Evolutionary conservation across 352 stramenopile genomes (phyloP), one percentile per base, ranked within the genome.

Genomic region (Phytopythium mirpurense): DNA sequence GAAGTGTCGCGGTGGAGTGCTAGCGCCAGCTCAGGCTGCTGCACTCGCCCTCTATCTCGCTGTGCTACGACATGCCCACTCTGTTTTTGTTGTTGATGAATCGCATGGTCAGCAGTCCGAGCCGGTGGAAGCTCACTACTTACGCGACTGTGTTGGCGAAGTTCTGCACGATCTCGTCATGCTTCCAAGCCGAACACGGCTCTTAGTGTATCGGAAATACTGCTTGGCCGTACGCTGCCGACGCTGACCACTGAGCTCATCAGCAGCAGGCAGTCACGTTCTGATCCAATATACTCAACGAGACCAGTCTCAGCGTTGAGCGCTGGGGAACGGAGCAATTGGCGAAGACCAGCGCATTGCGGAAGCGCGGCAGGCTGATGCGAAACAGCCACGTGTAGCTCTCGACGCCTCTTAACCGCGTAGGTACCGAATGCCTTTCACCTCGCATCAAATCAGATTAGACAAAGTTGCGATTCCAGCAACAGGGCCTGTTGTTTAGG

Each of bases 271-370:
- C 56, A 63, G 16, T 50, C 56, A 5, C 57, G 56, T 12, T 71
- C 29, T 0, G 63, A 67, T 14, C 59, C 59, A 5, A 61, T 56
- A 38, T 65, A 62, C 37, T 31, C 24, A 52, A 67, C 67, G 9
- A 18, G 1, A 51, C 67, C 51, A 0, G 53, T 51, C 11, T 31
- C 23, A 18, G 61, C 47, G 24, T 71, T 48, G 55, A 55, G 64
- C 11, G 55, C 59, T 21, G 60, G 62, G 29, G 24, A 16, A 11
- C 29, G 19, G 41, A 31, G 41, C 41, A 46, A 24, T 46, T 19
- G 41, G 41, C n/a, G 14, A 9, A 68, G 37, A 26, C 57, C 18
- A 23, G 21, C 36, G 32, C n/a, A n/a, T n/a, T n/a, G n/a, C n/a
- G n/a, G n/a, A n/a, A n/a, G n/a, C n/a, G n/a, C n/a, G n/a, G n/a